Evolutionary conservation across 495 filamentous ascomycete species (phyloP).

Genomic region (Alectoria sarmentosa): DNA sequence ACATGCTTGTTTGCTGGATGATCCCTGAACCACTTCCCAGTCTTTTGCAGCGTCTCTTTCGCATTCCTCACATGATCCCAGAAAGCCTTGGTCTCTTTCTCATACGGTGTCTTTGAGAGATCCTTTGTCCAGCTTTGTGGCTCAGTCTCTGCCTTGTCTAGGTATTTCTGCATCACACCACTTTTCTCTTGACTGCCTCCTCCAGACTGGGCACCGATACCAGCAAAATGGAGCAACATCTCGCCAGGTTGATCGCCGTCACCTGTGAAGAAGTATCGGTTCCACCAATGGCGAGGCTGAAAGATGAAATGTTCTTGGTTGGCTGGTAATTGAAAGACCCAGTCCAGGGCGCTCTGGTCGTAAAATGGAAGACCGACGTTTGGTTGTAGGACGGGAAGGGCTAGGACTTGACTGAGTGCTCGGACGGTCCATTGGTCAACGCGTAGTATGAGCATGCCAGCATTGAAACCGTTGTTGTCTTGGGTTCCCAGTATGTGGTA

Average conservation of each 20-base stretch:
- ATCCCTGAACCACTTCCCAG: constrained; percentile 5
- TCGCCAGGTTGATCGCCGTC: constrained; percentile 12
- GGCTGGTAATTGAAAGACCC: constrained; percentile 1
- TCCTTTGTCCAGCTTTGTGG: background rate
- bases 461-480: constrained; percentile 51
- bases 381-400: constrained; percentile 38
- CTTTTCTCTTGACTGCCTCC: constrained; percentile 7
- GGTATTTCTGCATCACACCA: constrained; percentile 1
- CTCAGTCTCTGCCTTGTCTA: constrained; percentile 8
- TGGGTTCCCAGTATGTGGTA: constrained; percentile 41
- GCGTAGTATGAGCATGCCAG: constrained; percentile 45
- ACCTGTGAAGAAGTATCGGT: constrained; percentile 6
- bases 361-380: constrained; percentile 27
- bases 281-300: constrained; percentile 18
- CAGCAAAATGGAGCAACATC: constrained; percentile 15
- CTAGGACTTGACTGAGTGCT: constrained; percentile 39
- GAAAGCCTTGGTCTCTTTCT: constrained; percentile 13
- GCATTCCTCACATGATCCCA: constrained; percentile 7
- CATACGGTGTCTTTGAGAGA: constrained; percentile 8
- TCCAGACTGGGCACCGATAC: constrained; percentile 7
- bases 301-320: constrained; percentile 15
- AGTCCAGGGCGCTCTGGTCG: constrained; percentile 16
- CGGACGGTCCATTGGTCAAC: constrained; percentile 42
- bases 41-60: constrained; percentile 4
- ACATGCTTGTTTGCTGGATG: background rate